A percentile compares a stretch with the other conserved stretches of the same genome.
Evolutionary conservation across 176 grass and related monocot species (phyloP).

Genomic region (Carex scoparia): DNA sequence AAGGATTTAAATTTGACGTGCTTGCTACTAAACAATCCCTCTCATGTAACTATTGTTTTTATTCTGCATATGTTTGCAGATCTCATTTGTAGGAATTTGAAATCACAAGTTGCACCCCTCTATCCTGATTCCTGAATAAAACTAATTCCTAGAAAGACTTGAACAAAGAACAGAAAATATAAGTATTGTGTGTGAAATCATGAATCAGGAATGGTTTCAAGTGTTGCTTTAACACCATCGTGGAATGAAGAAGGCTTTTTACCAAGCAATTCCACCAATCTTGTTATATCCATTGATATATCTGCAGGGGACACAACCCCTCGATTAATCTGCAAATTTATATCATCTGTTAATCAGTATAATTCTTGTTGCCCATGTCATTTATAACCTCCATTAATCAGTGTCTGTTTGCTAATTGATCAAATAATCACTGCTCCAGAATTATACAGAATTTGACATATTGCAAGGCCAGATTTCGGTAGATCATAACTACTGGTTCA

Average conservation of each 20-base stretch:
- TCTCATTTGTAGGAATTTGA: background rate
- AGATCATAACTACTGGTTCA: background rate
- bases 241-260: conserved; percentile 55
- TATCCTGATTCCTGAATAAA: conserved; percentile 2
- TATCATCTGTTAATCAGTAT: conserved; percentile 3
- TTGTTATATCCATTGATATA: conserved; percentile 96
- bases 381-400: background rate
- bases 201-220: conserved; percentile 43
- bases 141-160: background rate
- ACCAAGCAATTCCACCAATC: conserved; percentile 52
- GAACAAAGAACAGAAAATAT: background rate
- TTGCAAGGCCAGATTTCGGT: background rate
- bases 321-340: conserved; percentile 51
- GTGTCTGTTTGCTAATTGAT: background rate
- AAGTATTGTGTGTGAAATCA: background rate
- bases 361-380: background rate
- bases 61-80: background rate
- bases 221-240: conserved; percentile 68
- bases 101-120: background rate
- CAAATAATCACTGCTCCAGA: background rate
- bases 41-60: background rate
- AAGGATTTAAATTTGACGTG: background rate
- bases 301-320: conserved; percentile 80
- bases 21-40: background rate
- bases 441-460: background rate